Percentiles rank a stretch among this genome's conserved stretches.
Conservation (phyloP, 768 basidiomycete species). For the Hygrocybe coccinea region DNA sequence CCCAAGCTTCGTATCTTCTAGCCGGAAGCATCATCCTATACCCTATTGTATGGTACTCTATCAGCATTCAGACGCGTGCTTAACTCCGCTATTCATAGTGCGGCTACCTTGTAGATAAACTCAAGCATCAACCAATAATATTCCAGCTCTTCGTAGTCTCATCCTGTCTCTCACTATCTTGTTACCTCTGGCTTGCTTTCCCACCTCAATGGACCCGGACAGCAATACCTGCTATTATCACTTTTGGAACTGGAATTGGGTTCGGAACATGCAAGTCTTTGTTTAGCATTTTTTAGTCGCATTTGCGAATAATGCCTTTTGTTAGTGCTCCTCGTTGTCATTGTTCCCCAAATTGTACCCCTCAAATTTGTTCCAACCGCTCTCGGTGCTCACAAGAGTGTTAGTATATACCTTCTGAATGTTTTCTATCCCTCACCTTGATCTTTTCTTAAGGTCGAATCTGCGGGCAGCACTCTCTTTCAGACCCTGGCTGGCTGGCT, state of each 20-base stretch:
- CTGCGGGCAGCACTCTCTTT: constrained; percentile 66
- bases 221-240: constrained; percentile 55
- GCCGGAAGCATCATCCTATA: constrained; percentile 66
- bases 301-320: constrained; percentile 7
- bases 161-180: constrained; percentile 53
- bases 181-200: constrained; percentile 62
- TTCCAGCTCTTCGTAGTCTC: constrained; percentile 55
- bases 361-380: constrained; percentile 73
- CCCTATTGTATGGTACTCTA: constrained; percentile 48
- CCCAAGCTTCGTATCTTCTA: constrained; percentile 65
- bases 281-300: not conserved
- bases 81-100: constrained; percentile 35
- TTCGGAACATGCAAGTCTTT: constrained; percentile 58
- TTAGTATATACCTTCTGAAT: constrained; percentile 30
- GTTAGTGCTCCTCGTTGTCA: constrained; percentile 64
- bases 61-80: not conserved
- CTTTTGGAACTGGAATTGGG: constrained; percentile 66
- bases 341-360: constrained; percentile 69
- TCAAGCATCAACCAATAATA: constrained; percentile 54
- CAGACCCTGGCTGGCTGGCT: constrained; percentile 69
- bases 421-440: not conserved
- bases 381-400: constrained; percentile 73
- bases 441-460: constrained; percentile 69
- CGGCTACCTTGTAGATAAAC: constrained; percentile 60
- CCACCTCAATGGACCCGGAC: constrained; percentile 54